Conservation (phyloP, 2,329 filamentous ascomycete species). For the Thelonectria blattea region DNA sequence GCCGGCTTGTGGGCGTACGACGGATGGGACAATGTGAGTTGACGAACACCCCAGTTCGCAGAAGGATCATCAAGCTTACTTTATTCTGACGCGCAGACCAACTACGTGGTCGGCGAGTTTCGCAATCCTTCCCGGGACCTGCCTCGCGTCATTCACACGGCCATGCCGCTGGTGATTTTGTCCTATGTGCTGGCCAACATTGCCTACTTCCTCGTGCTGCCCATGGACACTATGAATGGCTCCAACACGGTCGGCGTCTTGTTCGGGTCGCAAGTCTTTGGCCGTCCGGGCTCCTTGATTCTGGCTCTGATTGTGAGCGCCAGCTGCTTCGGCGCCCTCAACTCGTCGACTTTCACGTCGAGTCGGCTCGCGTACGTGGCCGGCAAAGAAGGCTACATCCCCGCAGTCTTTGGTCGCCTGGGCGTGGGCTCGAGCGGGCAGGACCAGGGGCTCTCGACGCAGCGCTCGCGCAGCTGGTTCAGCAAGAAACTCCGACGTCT, state of each 20-base stretch:
- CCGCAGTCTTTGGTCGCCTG: conserved; percentile 80
- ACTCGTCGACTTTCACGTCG: conserved; percentile 92
- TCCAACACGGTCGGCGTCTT: conserved; percentile 96
- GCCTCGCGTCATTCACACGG: conserved; percentile 93
- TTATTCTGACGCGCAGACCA: conserved; percentile 66
- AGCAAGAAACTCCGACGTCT: conserved; percentile 64
- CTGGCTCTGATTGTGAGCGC: conserved; percentile 89
- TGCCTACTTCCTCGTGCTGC: conserved; percentile 92
- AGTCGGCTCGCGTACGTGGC: conserved; percentile 92
- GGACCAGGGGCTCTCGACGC: conserved; percentile 49
- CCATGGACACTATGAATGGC: conserved; percentile 77
- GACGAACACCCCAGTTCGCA: neutral
- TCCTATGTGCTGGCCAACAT: conserved; percentile 91
- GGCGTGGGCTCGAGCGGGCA: conserved; percentile 65
- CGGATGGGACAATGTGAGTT: conserved; percentile 94
- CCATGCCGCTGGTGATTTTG: conserved; percentile 91
- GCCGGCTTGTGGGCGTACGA: conserved; percentile 98
- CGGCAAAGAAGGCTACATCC: conserved; percentile 93
- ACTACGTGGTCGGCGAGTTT: conserved; percentile 97
- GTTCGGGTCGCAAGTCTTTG: conserved; percentile 91
- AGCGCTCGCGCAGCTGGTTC: conserved; percentile 61
- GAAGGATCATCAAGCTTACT: conserved; percentile 14
- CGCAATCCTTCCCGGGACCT: conserved; percentile 89
- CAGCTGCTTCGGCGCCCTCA: conserved; percentile 92
- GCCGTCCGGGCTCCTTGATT: conserved; percentile 78